These are phyloP conservation scores for Lachancea meyersii DNA, from an alignment of 805 yeast species.

Conservation along the genomic window DNA sequence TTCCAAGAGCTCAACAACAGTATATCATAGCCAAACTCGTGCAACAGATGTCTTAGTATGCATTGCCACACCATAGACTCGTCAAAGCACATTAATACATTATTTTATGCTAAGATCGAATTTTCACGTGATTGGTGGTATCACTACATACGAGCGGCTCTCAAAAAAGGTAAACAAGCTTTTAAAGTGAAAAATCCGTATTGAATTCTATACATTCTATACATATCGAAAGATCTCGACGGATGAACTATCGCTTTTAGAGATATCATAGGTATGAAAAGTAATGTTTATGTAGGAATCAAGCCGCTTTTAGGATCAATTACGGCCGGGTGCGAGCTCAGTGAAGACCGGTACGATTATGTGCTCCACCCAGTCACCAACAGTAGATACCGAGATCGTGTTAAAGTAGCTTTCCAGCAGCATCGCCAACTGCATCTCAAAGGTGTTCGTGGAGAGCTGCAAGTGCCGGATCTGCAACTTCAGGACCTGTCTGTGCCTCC, in stretches of 20 bases:
- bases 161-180: slow-evolving; percentile 2
- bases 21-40: too few relatives aligned
- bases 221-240: neutral
- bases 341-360: slow-evolving; percentile 39
- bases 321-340: slow-evolving; percentile 26
- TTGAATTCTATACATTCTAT: neutral
- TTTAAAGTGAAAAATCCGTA: neutral
- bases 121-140: neutral
- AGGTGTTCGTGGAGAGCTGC: slow-evolving; percentile 13
- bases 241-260: neutral
- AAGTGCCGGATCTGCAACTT: slow-evolving; percentile 28
- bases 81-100: too few relatives aligned
- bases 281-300: slow-evolving; percentile 40
- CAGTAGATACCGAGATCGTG: slow-evolving; percentile 40
- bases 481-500: slow-evolving; percentile 33
- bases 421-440: slow-evolving; percentile 20
- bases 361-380: slow-evolving; percentile 53
- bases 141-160: slow-evolving; percentile 1
- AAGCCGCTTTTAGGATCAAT: slow-evolving; percentile 38
- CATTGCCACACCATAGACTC: too few relatives aligned
- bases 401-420: slow-evolving; percentile 35
- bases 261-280: slow-evolving; percentile 11
- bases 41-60: too few relatives aligned
- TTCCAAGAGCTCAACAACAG: too few relatives aligned
- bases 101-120: too few relatives aligned